Base-by-base conservation (phyloP, 805 yeast genomes). In the Lipomyces mesembrius region DNA sequence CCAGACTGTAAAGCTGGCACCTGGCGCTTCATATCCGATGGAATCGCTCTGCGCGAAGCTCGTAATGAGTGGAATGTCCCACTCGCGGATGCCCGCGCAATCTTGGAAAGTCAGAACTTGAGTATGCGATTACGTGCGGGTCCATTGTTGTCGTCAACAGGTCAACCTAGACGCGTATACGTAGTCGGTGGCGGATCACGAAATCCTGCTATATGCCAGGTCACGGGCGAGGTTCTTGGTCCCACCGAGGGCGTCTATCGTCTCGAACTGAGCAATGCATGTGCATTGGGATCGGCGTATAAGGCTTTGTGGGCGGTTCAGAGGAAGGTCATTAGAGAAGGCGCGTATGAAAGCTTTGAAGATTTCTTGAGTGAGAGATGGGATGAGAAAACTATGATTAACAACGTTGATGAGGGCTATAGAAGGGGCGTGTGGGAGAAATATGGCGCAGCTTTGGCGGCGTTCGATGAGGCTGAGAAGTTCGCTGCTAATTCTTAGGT, bases 201-300 rank as follows among this genome's bases (percentile, higher is more conserved):
- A 58, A 92, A 93, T 76, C 69, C 75, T 25, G 84, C 91, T 34
- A 88, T 92, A 61, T 87, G 92, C 39, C 77, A 79, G 25, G 88
- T 85, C 70, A 88, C 90, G 81, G 87, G 92, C 11, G 80, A 87
- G 12, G 87, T 92, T 7, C 77, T 92, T 46, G 93, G 92, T 4
- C 87, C 90, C 0, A 74, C 79, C 29, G 78, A 81, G 1, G 95
- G 93, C 0, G 87, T 89, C 68, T 90, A 78, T 75, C 85, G 86
- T 67, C 87, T 89, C 51, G 92, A 90, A 73, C 85, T 91, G 58
- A 87, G 94, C 7, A 92, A 92, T 78, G 95, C 97, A 0, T 92
- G 97, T 82, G 97, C 97, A 0, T 77, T 91, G 46, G 97, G 97
- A 32, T 97, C 97, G 3, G 94, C 96, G 54, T 90, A 84, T 78